A percentile compares a stretch with the other conserved stretches of the same genome.
Conservation (phyloP, 2,329 filamentous ascomycete species). For the Cladophialophora bantiana region DNA sequence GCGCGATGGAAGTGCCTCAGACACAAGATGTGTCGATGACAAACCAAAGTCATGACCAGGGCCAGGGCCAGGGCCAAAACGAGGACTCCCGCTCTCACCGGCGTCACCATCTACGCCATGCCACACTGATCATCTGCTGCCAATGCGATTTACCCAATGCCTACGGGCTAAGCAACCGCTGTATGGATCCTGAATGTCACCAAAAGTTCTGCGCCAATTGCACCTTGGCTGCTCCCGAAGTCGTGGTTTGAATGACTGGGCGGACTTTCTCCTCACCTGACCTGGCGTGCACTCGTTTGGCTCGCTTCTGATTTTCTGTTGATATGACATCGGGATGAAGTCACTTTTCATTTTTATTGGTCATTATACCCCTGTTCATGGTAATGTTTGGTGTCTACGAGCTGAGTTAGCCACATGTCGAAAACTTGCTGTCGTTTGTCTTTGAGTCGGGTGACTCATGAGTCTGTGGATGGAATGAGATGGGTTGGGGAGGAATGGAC, state of each 20-base stretch:
- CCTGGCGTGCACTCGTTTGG: background rate
- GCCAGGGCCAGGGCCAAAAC: background rate
- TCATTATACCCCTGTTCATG: background rate
- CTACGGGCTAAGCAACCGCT: background rate
- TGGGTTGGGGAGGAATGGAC: no score
- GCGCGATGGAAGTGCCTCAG: background rate
- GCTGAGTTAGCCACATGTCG: background rate
- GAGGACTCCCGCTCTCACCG: background rate
- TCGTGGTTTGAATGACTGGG: background rate
- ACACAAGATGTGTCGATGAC: background rate
- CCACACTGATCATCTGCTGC: conserved; percentile 24
- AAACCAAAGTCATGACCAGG: background rate
- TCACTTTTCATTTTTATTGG: background rate
- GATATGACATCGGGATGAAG: background rate
- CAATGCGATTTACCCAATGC: conserved; percentile 11
- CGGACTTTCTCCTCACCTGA: background rate
- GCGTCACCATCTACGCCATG: background rate
- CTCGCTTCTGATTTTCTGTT: background rate
- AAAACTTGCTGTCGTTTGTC: background rate
- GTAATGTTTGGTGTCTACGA: background rate
- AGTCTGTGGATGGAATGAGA: no score
- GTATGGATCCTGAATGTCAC: conserved; percentile 14
- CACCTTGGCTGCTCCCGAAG: background rate
- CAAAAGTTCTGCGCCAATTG: conserved; percentile 19
- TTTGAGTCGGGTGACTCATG: no score